Evolutionary conservation across 257 asterid genomes (phyloP).

Genomic region (Solanum chilense): DNA sequence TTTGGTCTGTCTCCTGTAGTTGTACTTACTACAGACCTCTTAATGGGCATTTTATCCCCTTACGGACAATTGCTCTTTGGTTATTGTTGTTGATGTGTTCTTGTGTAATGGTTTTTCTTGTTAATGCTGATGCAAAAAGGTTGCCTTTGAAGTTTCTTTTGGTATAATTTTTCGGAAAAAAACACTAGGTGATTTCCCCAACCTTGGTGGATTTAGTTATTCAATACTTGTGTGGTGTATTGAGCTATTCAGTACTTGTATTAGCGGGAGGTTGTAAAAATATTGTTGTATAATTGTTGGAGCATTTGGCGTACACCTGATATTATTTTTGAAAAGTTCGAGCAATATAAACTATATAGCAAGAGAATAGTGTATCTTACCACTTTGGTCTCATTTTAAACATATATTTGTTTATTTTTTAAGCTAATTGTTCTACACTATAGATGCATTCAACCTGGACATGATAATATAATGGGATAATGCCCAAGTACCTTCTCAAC

Average conservation of each 20-base stretch:
- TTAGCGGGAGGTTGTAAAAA: background rate
- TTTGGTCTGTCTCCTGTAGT: constrained; percentile 6
- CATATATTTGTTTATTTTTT: background rate
- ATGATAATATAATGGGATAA: background rate
- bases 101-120: background rate
- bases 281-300: background rate
- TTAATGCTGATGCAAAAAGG: background rate
- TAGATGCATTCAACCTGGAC: too few relatives aligned
- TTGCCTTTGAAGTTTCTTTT: background rate
- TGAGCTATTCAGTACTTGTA: background rate
- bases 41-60: constrained; percentile 15
- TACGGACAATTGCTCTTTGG: constrained; percentile 7
- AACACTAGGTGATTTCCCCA: background rate
- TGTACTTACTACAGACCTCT: constrained; percentile 61
- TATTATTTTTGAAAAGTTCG: background rate
- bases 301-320: background rate
- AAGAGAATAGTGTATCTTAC: background rate
- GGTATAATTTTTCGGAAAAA: background rate
- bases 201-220: background rate
- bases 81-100: background rate
- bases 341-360: background rate
- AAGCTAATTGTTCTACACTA: background rate
- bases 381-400: background rate
- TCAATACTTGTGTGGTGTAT: background rate
- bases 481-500: too few relatives aligned